Evolutionary conservation across 192 early-diverging fungal species (phyloP).

Genomic region (Coemansia sp.): DNA sequence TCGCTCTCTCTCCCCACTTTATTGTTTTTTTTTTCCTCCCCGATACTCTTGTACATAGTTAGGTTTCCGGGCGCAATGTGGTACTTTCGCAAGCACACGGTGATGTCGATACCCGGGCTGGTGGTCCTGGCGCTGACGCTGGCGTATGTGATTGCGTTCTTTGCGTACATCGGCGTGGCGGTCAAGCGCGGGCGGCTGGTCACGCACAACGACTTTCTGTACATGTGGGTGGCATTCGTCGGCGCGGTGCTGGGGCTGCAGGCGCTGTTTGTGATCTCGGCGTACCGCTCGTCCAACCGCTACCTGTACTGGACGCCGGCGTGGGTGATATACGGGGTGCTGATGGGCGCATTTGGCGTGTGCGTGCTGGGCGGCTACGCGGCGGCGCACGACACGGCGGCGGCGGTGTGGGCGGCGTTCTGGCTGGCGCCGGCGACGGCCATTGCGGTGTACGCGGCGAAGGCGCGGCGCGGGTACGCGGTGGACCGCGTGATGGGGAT

Average conservation of each 20-base stretch:
- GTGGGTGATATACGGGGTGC: conserved; percentile 42
- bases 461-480: conserved; percentile 48
- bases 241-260: conserved; percentile 32
- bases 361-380: conserved; percentile 39
- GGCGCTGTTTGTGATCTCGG: conserved; percentile 49
- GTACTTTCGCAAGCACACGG: conserved; percentile 46
- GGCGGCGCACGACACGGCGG: conserved; percentile 7
- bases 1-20: not conserved
- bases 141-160: conserved; percentile 34
- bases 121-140: conserved; percentile 25
- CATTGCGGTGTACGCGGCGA: conserved; percentile 32
- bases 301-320: conserved; percentile 41
- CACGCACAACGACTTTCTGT: conserved; percentile 31
- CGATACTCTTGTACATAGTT: not conserved
- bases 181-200: conserved; percentile 31
- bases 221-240: conserved; percentile 48
- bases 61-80: conserved; percentile 12
- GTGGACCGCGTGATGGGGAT: conserved; percentile 54
- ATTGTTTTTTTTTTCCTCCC: conserved; percentile 6
- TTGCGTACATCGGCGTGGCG: conserved; percentile 43
- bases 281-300: conserved; percentile 44
- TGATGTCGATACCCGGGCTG: conserved; percentile 46
- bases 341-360: conserved; percentile 29
- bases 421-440: conserved; percentile 23
- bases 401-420: conserved; percentile 38